Conservation (phyloP, 176 grass and related monocot genomes). For the Tuctoria greenei region DNA sequence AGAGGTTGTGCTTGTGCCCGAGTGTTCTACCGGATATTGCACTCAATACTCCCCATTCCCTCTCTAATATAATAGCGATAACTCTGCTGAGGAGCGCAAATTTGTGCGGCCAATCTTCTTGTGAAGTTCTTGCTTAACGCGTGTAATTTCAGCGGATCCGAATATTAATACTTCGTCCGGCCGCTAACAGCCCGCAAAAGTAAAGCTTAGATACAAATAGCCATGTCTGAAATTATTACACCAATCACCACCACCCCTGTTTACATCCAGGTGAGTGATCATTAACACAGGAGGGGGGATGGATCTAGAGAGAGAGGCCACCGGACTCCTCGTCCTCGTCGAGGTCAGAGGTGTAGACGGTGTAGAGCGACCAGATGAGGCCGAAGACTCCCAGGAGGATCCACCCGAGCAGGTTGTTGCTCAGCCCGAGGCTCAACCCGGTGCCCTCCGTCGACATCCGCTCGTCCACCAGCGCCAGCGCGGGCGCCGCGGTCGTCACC, state of each 20-base stretch:
- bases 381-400: slow-evolving; percentile 81
- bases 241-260: neutral
- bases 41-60: neutral
- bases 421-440: slow-evolving; percentile 87
- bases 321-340: slow-evolving; percentile 98
- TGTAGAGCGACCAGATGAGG: slow-evolving; percentile 94
- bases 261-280: slow-evolving; percentile 7
- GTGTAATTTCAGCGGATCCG: neutral
- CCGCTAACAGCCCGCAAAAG: slow-evolving; percentile 23
- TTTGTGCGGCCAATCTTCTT: neutral
- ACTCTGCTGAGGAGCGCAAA: neutral
- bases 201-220: slow-evolving; percentile 42
- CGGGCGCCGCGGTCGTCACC: slow-evolving; percentile 50
- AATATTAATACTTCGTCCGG: slow-evolving; percentile 7
- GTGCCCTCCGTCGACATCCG: slow-evolving; percentile 91
- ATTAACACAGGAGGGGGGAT: too few species aligned
- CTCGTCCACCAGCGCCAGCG: slow-evolving; percentile 91
- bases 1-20: too few species aligned
- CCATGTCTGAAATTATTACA: slow-evolving; percentile 32
- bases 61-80: neutral
- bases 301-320: slow-evolving; percentile 64
- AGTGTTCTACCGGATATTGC: neutral
- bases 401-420: slow-evolving; percentile 95
- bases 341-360: slow-evolving; percentile 78
- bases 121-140: neutral